These are phyloP conservation scores for Penicillium soppii DNA, from an alignment of 495 filamentous ascomycete species.

Conservation along the genomic window DNA sequence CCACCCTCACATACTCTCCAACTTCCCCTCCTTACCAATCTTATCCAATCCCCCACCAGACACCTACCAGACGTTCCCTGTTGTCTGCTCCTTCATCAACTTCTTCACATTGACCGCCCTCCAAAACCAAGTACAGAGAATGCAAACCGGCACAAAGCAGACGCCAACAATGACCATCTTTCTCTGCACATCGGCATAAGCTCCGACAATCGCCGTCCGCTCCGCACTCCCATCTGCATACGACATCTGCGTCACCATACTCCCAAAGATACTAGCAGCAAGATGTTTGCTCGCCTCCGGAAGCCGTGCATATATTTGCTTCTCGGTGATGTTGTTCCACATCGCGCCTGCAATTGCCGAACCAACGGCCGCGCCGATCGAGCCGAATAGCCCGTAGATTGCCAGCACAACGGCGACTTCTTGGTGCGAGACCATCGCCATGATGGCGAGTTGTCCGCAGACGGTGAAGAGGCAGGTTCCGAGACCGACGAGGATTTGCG, in stretches of 20 bases:
- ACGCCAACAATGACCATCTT: conserved; percentile 52
- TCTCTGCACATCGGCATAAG: conserved; percentile 54
- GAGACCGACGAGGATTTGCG: conserved; percentile 67
- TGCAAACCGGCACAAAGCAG: conserved; percentile 40
- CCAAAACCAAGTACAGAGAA: conserved; percentile 46
- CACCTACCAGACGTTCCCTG: conserved; percentile 11
- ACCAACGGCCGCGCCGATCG: conserved; percentile 63
- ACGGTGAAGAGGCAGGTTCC: conserved; percentile 56
- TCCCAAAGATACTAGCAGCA: conserved; percentile 45
- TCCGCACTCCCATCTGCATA: conserved; percentile 50
- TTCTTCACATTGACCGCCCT: conserved; percentile 54
- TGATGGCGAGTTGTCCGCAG: conserved; percentile 60
- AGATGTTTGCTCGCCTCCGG: conserved; percentile 41
- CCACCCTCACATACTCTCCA: too few species aligned
- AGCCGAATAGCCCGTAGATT: conserved; percentile 56
- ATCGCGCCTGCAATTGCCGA: conserved; percentile 58
- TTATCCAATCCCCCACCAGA: not conserved
- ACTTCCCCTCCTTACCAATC: too few species aligned
- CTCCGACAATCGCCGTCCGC: conserved; percentile 48
- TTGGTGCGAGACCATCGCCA: conserved; percentile 62
- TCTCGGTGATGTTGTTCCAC: conserved; percentile 59
- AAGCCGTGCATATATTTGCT: conserved; percentile 49
- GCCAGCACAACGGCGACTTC: conserved; percentile 64
- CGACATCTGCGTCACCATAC: conserved; percentile 44
- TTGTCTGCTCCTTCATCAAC: conserved; percentile 24